Evolutionary conservation across 805 yeast genomes (phyloP), one percentile per base, ranked within the genome.

Genomic region (Starmerella cellae): DNA sequence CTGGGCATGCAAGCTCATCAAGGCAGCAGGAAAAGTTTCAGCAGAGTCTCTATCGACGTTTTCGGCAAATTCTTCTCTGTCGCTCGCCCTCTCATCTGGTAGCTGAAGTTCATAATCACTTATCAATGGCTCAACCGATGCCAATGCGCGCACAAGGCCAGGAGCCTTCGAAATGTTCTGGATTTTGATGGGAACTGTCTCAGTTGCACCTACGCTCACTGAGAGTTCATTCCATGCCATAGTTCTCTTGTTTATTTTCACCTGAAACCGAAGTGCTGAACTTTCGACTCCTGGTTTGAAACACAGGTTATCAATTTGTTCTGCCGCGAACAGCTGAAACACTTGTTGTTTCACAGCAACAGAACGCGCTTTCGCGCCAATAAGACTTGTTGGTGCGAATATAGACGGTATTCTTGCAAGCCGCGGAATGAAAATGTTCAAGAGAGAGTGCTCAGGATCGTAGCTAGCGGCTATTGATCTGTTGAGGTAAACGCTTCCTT

Each of bases 21-120:
- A 24, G 28, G 11, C 13, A 9, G 13, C 11, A 24, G 28, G 28
- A 13, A 24, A 13, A 24, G n/a, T n/a, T n/a, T n/a, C n/a, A n/a
- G n/a, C n/a, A n/a, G n/a, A n/a, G n/a, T n/a, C n/a, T n/a, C n/a
- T n/a, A 28, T 16, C 21, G 26, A 21, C 13, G 37, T 14, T 34
- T 20, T 35, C 31, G 33, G 10, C 14, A 13, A n/a, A n/a, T n/a
- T n/a, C n/a, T n/a, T n/a, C n/a, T n/a, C n/a, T n/a, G n/a, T n/a
- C n/a, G n/a, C n/a, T n/a, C n/a, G n/a, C n/a, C 8, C 5, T 13
- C 8, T 13, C 31, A 4, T 5, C 24, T 9, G 49, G 46, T 1
- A 46, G 16, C 33, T 40, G 43, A 16, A 46, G 38, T 34, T 46
- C 50, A 28, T 46, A 41, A 18, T 43, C 50, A 33, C 50, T 46